These are phyloP conservation scores for Omphalea diandra DNA, from an alignment of 441 rosid species.

Conservation along the genomic window DNA sequence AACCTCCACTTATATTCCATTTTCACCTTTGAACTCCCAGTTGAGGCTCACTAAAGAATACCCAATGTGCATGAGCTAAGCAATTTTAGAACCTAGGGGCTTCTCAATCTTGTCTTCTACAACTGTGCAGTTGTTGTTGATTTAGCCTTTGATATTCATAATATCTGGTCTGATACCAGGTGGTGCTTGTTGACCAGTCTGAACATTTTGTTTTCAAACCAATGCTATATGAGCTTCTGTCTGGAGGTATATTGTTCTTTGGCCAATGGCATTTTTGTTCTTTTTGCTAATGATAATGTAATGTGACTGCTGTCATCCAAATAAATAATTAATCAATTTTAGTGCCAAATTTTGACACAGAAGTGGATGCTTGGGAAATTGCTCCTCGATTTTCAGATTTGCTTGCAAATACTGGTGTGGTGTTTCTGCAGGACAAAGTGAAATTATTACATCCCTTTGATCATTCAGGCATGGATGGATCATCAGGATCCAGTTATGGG, in stretches of 20 bases:
- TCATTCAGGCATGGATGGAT: slow-evolving; percentile 52
- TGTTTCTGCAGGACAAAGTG: slow-evolving; percentile 75
- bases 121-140: not conserved
- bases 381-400: slow-evolving; percentile 94
- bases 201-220: slow-evolving; percentile 96
- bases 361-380: slow-evolving; percentile 96
- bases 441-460: slow-evolving; percentile 68
- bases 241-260: slow-evolving; percentile 61
- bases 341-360: slow-evolving; percentile 40
- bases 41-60: too few species aligned
- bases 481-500: slow-evolving; percentile 45
- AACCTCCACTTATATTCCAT: too few species aligned
- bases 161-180: slow-evolving; percentile 44
- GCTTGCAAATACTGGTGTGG: slow-evolving; percentile 67
- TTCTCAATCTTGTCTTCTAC: not conserved
- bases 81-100: not conserved
- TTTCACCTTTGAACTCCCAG: too few species aligned
- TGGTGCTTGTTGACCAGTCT: slow-evolving; percentile 85
- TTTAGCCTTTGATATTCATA: not conserved
- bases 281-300: not conserved
- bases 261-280: not conserved
- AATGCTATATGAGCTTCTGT: slow-evolving; percentile 89
- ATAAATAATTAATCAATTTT: slow-evolving; percentile 10
- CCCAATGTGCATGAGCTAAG: not conserved
- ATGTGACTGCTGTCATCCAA: not conserved